Conservation (phyloP, 139 green algal species). For the Dunaliella primolecta region DNA sequence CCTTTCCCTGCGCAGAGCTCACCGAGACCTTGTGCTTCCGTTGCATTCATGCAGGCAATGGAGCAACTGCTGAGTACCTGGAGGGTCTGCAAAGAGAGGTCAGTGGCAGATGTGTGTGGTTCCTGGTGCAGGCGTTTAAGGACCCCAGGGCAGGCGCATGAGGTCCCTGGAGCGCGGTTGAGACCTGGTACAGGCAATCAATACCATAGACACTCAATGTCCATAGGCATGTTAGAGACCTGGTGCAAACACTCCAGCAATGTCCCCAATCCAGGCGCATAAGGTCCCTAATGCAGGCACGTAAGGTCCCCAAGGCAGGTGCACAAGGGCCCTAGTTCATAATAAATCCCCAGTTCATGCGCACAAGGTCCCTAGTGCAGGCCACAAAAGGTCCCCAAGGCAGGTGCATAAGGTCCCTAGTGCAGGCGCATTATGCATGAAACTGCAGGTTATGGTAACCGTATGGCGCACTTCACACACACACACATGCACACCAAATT, state of each 20-base stretch:
- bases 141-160: neutral
- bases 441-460: too few relatives aligned
- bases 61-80: neutral
- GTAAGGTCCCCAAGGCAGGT: neutral
- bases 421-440: too few relatives aligned
- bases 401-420: neutral
- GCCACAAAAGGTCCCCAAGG: neutral
- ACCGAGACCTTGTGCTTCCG: neutral
- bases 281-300: neutral
- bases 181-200: neutral
- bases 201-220: neutral
- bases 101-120: neutral
- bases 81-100: neutral
- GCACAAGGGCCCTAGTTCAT: neutral
- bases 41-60: neutral
- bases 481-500: neutral
- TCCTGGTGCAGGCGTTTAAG: neutral
- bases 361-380: neutral
- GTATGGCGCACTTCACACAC: too few relatives aligned
- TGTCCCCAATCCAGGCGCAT: neutral
- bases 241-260: neutral
- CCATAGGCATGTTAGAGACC: neutral
- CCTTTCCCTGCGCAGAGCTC: neutral
- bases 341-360: too few relatives aligned
- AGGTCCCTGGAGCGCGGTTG: neutral